These are phyloP conservation scores for Fusarium solani-melongenae DNA, from an alignment of 2,329 filamentous ascomycete genomes.

Conservation along the genomic window DNA sequence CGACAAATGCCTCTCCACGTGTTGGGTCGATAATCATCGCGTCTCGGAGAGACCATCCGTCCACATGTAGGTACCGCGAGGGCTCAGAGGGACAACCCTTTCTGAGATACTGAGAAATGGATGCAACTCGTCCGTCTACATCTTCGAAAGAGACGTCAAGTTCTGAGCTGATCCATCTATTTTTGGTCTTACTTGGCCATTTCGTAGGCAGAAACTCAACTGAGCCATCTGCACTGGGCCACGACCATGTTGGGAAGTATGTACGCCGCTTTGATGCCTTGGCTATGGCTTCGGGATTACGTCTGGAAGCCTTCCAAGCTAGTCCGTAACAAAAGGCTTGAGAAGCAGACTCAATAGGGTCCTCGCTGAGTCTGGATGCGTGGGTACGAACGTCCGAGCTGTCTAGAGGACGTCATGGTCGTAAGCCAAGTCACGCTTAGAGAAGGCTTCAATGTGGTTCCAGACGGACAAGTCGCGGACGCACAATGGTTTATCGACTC, in stretches of 20 bases:
- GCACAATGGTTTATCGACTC: neutral
- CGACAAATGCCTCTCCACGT: neutral
- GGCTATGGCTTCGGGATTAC: neutral
- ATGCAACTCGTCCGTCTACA: neutral
- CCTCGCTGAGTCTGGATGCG: neutral
- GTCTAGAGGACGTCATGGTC: neutral
- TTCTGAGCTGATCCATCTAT: neutral
- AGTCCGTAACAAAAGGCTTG: neutral
- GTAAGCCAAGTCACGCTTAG: neutral
- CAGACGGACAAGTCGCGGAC: neutral
- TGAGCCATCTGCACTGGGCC: neutral
- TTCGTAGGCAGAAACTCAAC: neutral
- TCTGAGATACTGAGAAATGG: neutral
- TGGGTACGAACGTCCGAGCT: neutral
- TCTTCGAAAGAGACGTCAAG: neutral
- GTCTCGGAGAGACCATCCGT: neutral
- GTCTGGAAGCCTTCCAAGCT: neutral
- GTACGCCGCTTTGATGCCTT: neutral
- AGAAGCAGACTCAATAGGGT: neutral
- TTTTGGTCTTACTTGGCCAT: neutral
- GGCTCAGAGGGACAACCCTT: neutral
- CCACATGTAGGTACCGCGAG: neutral
- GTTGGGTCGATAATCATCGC: neutral
- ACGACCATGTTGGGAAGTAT: neutral
- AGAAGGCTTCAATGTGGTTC: neutral